These are phyloP conservation scores for Quercus variabilis DNA, from an alignment of 306 rosid species.

Conservation along the genomic window DNA sequence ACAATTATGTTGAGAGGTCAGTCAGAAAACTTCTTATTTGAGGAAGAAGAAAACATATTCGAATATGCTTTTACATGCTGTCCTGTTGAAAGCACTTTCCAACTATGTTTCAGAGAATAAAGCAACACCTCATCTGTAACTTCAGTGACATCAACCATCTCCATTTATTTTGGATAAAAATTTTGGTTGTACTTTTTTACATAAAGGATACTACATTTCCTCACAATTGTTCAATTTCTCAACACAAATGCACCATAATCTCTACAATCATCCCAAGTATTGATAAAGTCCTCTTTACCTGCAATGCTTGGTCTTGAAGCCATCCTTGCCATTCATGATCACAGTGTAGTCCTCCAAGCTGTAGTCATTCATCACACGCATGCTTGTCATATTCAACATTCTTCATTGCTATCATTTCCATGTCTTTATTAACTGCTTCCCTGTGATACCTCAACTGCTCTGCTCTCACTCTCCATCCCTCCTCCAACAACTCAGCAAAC, in stretches of 20 bases:
- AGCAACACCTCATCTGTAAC: not conserved
- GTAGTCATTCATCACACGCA: constrained; percentile 14
- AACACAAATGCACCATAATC: constrained; percentile 19
- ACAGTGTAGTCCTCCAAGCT: constrained; percentile 5
- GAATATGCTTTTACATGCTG: not conserved
- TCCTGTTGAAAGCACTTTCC: not conserved
- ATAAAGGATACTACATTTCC: not conserved
- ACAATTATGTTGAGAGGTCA: not conserved
- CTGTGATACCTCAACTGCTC: constrained; percentile 44
- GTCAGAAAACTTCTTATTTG: not conserved
- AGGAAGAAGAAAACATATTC: not conserved
- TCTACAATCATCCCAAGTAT: not conserved
- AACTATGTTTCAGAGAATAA: not conserved
- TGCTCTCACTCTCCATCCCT: constrained; percentile 66
- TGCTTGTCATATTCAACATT: constrained; percentile 10
- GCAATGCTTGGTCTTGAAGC: not conserved
- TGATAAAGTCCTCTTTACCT: constrained; percentile 10
- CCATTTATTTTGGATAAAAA: not conserved
- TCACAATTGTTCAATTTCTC: constrained; percentile 5
- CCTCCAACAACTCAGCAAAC: constrained; percentile 70
- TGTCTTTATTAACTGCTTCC: constrained; percentile 39
- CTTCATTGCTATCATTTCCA: constrained; percentile 41
- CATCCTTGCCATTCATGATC: not conserved
- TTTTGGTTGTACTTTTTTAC: not conserved
- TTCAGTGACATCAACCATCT: not conserved